Evolutionary conservation across 1,139 yeast species (phyloP).

Genomic region (Kazachstania sp.): DNA sequence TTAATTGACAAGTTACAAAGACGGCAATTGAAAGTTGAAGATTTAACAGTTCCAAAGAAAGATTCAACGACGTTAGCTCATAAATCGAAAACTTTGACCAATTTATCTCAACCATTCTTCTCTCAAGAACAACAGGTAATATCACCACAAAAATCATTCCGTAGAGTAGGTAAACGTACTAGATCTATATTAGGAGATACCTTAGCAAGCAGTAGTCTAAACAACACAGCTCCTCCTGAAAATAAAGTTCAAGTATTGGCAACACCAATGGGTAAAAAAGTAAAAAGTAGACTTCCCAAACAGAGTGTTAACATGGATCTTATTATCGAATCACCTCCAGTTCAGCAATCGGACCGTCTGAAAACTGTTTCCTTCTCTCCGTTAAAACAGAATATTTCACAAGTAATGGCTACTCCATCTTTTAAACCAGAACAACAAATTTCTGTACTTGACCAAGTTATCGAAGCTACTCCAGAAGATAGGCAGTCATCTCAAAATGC

Average conservation of each 20-base stretch:
- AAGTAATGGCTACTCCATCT: slow-evolving; percentile 1
- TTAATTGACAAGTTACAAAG: slow-evolving; percentile 23
- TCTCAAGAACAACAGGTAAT: background rate
- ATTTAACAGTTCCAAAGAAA: slow-evolving; percentile 8
- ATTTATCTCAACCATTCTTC: background rate
- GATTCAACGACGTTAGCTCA: background rate
- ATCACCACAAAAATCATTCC: slow-evolving; percentile 12
- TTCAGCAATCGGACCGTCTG: background rate
- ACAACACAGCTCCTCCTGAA: slow-evolving; percentile 2
- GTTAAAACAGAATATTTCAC: background rate
- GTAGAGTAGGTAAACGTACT: slow-evolving; percentile 23
- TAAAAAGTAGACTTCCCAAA: slow-evolving; percentile 4
- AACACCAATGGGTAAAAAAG: slow-evolving; percentile 21
- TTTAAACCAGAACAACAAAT: background rate
- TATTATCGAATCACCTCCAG: slow-evolving; percentile 24
- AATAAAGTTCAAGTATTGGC: slow-evolving; percentile 24
- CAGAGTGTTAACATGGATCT: slow-evolving; percentile 9
- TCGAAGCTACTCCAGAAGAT: slow-evolving; percentile 1
- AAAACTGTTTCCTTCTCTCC: background rate
- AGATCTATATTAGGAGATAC: background rate
- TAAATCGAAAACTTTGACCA: slow-evolving; percentile 1
- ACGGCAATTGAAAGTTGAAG: slow-evolving; percentile 27
- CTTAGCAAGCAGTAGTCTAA: background rate
- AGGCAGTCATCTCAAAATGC: background rate
- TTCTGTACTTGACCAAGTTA: background rate